Conservation (phyloP, 345 rosid genomes). For the Brassica incana region DNA sequence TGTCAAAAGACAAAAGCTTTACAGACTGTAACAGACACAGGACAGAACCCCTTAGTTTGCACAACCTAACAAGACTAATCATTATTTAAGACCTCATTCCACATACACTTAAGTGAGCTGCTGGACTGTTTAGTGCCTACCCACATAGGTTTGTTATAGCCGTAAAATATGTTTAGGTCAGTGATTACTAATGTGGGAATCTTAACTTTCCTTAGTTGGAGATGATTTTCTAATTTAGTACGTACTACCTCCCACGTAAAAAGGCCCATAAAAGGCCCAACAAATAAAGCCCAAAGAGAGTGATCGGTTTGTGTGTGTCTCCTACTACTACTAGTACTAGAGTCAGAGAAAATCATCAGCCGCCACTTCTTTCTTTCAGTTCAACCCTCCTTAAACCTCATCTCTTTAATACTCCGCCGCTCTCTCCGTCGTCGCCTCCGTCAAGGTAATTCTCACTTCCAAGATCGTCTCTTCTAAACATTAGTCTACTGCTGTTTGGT, state of each 20-base stretch:
- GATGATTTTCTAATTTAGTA: background rate
- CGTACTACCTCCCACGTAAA: background rate
- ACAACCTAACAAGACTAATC: background rate
- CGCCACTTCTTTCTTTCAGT: conserved; percentile 33
- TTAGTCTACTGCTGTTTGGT: background rate
- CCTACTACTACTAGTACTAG: conserved; percentile 2
- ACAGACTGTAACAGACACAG: no score
- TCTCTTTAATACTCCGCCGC: conserved; percentile 38
- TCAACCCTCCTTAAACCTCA: conserved; percentile 49
- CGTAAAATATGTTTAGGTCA: background rate
- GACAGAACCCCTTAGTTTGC: no score
- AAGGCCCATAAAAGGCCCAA: conserved; percentile 20
- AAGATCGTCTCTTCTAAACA: background rate
- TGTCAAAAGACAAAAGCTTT: no score
- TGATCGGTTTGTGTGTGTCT: conserved; percentile 13
- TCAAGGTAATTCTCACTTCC: conserved; percentile 18
- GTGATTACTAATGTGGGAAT: background rate
- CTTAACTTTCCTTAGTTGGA: background rate
- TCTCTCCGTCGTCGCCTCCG: conserved; percentile 38
- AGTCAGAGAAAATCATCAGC: conserved; percentile 40
- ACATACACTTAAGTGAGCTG: background rate
- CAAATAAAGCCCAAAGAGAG: conserved; percentile 18
- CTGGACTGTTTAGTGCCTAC: background rate
- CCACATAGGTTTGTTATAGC: background rate
- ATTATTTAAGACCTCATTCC: background rate